Evolutionary conservation across 2,329 filamentous ascomycete species (phyloP).

Genomic region (Dactylonectria estremocensis): DNA sequence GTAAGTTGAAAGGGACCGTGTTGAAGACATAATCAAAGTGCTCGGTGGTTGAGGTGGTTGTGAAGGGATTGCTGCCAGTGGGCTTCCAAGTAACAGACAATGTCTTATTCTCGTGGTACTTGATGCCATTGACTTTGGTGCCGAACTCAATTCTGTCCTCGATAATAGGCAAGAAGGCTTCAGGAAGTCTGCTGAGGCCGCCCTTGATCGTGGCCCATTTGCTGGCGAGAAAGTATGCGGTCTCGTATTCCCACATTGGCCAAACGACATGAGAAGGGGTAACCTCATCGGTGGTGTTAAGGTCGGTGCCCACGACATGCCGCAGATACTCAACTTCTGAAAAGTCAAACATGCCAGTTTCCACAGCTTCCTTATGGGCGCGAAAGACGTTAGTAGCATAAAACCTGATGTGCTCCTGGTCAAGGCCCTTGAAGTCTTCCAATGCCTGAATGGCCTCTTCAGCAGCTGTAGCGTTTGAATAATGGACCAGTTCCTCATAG

Average conservation of each 20-base stretch:
- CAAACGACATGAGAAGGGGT: conserved; percentile 42
- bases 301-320: conserved; percentile 51
- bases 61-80: conserved; percentile 42
- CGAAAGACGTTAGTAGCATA: conserved; percentile 50
- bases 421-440: conserved; percentile 47
- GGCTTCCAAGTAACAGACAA: conserved; percentile 39
- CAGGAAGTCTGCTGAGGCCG: conserved; percentile 53
- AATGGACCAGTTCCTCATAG: conserved; percentile 33
- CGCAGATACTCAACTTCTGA: conserved; percentile 52
- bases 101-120: conserved; percentile 40
- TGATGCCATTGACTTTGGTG: conserved; percentile 43
- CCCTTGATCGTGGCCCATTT: conserved; percentile 50
- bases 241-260: conserved; percentile 52
- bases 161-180: conserved; percentile 53
- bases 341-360: conserved; percentile 49
- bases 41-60: conserved; percentile 45
- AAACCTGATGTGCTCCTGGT: conserved; percentile 39
- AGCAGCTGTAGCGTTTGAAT: conserved; percentile 45
- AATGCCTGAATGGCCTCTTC: conserved; percentile 42
- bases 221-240: conserved; percentile 45
- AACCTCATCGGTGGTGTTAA: conserved; percentile 57
- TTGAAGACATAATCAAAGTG: conserved; percentile 57
- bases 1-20: conserved; percentile 55
- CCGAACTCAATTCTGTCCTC: conserved; percentile 41
- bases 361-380: conserved; percentile 50